Percentiles rank a stretch among this genome's conserved stretches.
phyloP scores from a whole-genome alignment of 2,329 filamentous ascomycete species.

The Aspergillus sp. region DNA sequence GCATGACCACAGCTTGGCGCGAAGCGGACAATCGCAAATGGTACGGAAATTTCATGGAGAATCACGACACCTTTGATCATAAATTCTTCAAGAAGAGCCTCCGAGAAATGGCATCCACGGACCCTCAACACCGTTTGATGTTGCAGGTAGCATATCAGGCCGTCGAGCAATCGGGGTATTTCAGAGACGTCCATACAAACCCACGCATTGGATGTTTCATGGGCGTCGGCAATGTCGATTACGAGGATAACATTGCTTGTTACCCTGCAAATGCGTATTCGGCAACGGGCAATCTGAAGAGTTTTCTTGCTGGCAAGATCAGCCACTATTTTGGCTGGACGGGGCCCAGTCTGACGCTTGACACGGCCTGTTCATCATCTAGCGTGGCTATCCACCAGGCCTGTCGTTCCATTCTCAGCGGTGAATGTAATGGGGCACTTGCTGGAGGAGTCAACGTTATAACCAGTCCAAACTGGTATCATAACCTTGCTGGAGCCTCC shows the following conservation, averaged over 20 bases:
- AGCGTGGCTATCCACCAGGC: slow-evolving; percentile 34
- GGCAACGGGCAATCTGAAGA: slow-evolving; percentile 14
- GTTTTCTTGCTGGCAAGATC: slow-evolving; percentile 30
- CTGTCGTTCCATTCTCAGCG: slow-evolving; percentile 16
- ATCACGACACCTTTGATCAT: slow-evolving; percentile 27
- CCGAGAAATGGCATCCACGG: slow-evolving; percentile 24
- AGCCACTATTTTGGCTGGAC: slow-evolving; percentile 45
- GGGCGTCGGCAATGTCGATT: slow-evolving; percentile 24
- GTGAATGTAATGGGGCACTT: slow-evolving; percentile 26
- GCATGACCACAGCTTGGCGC: slow-evolving; percentile 13
- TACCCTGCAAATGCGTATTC: slow-evolving; percentile 29
- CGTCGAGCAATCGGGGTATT: slow-evolving; percentile 31
- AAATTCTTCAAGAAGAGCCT: slow-evolving; percentile 31
- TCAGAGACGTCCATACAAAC: slow-evolving; percentile 1
- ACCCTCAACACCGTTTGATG: slow-evolving; percentile 30
- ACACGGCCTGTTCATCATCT: slow-evolving; percentile 44
- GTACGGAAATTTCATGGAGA: slow-evolving; percentile 19
- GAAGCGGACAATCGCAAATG: slow-evolving; percentile 10
- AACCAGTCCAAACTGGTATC: slow-evolving; percentile 21
- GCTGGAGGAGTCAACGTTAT: slow-evolving; percentile 37
- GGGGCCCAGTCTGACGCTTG: slow-evolving; percentile 40
- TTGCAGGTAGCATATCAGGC: slow-evolving; percentile 31
- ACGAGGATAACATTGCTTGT: slow-evolving; percentile 25
- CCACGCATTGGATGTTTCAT: slow-evolving; percentile 26
- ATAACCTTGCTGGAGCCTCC: slow-evolving; percentile 31